These are phyloP conservation scores for Silene latifolia DNA, from an alignment of 148 eudicot species.

Conservation along the genomic window DNA sequence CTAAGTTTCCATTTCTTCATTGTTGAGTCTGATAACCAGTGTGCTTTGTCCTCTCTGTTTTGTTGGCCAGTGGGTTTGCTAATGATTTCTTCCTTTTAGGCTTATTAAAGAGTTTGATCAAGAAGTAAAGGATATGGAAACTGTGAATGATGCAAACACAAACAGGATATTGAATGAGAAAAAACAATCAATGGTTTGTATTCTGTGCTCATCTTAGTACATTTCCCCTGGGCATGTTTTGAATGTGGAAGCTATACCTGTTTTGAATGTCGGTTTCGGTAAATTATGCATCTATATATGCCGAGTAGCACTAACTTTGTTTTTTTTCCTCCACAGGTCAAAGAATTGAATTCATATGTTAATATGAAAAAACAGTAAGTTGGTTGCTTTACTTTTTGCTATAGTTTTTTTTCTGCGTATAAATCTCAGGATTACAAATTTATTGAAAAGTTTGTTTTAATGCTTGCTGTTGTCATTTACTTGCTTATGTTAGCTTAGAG, in stretches of 20 bases:
- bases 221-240: not conserved
- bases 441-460: too few relatives aligned
- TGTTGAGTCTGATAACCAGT: not conserved
- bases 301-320: conserved; percentile 15
- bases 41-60: not conserved
- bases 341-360: conserved; percentile 90
- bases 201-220: conserved; percentile 11
- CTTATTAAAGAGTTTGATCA: conserved; percentile 94
- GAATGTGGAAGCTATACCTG: not conserved
- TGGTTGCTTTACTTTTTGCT: conserved; percentile 7
- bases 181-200: conserved; percentile 86
- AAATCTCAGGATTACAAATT: too few relatives aligned
- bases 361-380: conserved; percentile 95
- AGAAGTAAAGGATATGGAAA: conserved; percentile 67
- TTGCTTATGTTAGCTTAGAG: conserved; percentile 2
- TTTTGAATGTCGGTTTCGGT: not conserved
- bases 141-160: conserved; percentile 60
- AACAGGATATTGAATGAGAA: conserved; percentile 72
- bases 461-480: not conserved
- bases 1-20: not conserved
- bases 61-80: conserved; percentile 6
- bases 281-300: not conserved
- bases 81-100: conserved; percentile 37
- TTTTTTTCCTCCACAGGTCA: conserved; percentile 56
- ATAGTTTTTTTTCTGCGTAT: not conserved